Base-by-base conservation (phyloP, 208 protist species). In the Kentomonas sorsogonicus region DNA sequence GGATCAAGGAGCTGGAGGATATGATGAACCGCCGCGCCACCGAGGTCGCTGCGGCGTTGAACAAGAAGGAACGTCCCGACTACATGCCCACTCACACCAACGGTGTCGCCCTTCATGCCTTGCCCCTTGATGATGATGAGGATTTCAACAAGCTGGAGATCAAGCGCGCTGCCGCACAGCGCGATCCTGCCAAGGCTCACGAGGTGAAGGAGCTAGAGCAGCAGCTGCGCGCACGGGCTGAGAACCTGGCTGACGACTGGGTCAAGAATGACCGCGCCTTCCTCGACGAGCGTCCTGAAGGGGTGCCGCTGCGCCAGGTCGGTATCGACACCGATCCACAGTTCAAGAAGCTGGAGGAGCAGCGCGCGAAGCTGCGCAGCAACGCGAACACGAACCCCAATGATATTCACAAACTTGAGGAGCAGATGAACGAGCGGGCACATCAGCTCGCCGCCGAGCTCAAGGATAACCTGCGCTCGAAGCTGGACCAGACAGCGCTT, bases 101-200 rank as follows among this genome's bases (percentile, higher is more conserved):
- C 29, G 85, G 85, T 25, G 57, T 90, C 11, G 66, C 79, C 1
- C 61, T 82, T 0, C 43, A 69, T 39, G 54, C 65, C 9, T 58
- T 86, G 13, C 63, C 66, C 4, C 76, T 91, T 26, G 73, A 86
- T 53, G 64, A 69, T 34, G 79, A 86, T 63, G 69, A 69, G 22
- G 53, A 73, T 13, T 83, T 83, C 64, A 30, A 18, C 2, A 50
- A 51, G 16, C 40, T 66, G 46, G 74, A 82, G 53, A 25, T 39
- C 18, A 46, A 72, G 39, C 69, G 69, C 31, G 68, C 69, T 11
- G 45, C 53, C 0, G 66, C 63, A 18, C 53, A 69, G 62, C 57
- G 55, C 15, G 69, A 69, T 29, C 54, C 63, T 15, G 58, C 52
- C 22, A 43, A 30, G n/a, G 62, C 10, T 6, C 46, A 60, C 0